phyloP scores from a whole-genome alignment of 1,284 basidiomycete species.

The Ustilago trichophora region DNA sequence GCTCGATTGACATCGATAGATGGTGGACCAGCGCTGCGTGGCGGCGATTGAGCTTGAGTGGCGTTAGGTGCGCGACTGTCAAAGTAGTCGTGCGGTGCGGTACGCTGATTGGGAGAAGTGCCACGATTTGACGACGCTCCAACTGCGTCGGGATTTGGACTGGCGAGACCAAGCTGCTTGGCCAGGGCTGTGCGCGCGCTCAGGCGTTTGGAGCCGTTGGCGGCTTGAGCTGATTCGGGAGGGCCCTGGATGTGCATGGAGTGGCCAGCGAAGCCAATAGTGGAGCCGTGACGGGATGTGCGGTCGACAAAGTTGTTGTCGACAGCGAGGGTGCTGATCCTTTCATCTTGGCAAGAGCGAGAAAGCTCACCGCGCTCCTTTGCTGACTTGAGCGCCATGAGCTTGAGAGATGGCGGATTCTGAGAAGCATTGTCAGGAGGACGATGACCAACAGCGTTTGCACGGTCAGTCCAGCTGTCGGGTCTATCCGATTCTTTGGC shows the following conservation, averaged over 20 bases:
- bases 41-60: conserved; percentile 13
- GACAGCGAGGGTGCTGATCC: conserved; percentile 28
- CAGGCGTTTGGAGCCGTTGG: conserved; percentile 11
- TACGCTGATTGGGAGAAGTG: conserved; percentile 7
- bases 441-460: conserved; percentile 56
- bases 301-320: conserved; percentile 42
- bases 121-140: conserved; percentile 1
- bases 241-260: neutral
- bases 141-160: conserved; percentile 11
- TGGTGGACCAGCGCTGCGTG: conserved; percentile 16
- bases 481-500: conserved; percentile 13
- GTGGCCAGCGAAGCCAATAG: conserved; percentile 42
- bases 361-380: conserved; percentile 25
- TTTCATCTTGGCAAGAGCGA: conserved; percentile 13
- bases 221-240: neutral
- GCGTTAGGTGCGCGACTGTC: conserved; percentile 17
- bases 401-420: conserved; percentile 59
- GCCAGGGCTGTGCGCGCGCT: conserved; percentile 49
- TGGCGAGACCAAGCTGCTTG: conserved; percentile 50
- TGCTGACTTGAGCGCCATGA: conserved; percentile 56
- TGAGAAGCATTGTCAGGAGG: conserved; percentile 60
- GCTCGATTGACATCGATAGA: conserved; percentile 38
- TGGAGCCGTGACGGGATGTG: conserved; percentile 48
- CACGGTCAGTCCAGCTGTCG: conserved; percentile 54
- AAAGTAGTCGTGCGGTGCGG: conserved; percentile 23